Evolutionary conservation across 1,139 yeast species (phyloP), one percentile per base, ranked within the genome.

Genomic region (Meyerozyma smithsonii): DNA sequence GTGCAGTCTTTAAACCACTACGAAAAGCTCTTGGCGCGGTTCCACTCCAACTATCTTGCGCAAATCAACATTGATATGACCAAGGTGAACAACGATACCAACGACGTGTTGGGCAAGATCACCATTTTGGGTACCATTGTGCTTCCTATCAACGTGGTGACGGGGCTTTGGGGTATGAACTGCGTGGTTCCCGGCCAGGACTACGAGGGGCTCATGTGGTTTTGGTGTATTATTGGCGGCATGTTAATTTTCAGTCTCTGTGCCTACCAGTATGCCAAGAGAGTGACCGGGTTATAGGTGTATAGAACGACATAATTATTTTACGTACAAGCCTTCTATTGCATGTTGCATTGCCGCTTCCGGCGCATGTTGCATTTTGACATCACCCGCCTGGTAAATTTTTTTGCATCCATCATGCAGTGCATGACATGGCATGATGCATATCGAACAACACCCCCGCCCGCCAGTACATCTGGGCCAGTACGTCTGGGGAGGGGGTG

Each of bases 151-250:
- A 92, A 92, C 58, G 87, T 92, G 42, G 83, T 92, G 18, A 92
- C 98, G 1, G 98, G 98, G 21, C 68, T 92, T 39, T 92, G 97
- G 97, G 98, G 98, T 45, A 92, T 92, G 98, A 92, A 92, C 65
- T 95, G 95, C 48, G 51, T 86, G 8, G 97, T 92, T 28, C 98
- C 98, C 0, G 98, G 98, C 0, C 97, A 90, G 57, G 83, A 76
- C 21, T 68, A 70, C 37, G 81, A 77, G 11, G 83, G 87, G 1
- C 66, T 90, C 49, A 60, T 68, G 4, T 92, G 98, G 98, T 92
- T 92, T 61, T 84, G 79, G 57, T 52, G 58, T 6, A 69, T 69
- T 28, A 51, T 68, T 19, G 53, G 56, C 15, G 52, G 59, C 12
- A 68, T 69, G 66, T 43, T 57, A 7, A 15, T 54, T n/a, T 71